These are phyloP conservation scores for Suhomyces yuchorum DNA, from an alignment of 1,139 yeast species.

Conservation along the genomic window DNA sequence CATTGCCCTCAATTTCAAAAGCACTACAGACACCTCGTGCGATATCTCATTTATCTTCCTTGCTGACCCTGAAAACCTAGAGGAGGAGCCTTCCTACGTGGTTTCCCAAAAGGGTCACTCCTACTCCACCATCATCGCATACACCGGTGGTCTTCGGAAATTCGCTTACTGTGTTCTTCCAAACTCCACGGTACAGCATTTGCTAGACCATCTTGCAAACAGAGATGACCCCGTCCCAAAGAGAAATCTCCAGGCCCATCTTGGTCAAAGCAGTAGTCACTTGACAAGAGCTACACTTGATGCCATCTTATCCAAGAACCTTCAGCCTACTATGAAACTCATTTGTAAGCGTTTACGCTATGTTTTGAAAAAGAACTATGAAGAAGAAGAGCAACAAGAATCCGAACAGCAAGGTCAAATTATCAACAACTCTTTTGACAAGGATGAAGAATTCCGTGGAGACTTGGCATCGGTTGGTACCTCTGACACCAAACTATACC, in stretches of 20 bases:
- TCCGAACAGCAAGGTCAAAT: slow-evolving; percentile 9
- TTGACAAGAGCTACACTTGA: slow-evolving; percentile 23
- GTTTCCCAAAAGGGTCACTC: slow-evolving; percentile 30
- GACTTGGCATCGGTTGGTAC: slow-evolving; percentile 3
- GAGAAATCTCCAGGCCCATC: slow-evolving; percentile 12
- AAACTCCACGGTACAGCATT: slow-evolving; percentile 30
- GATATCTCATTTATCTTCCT: slow-evolving; percentile 19
- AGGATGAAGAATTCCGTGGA: slow-evolving; percentile 1
- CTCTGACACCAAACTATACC: slow-evolving; percentile 18
- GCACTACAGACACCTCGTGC: slow-evolving; percentile 5
- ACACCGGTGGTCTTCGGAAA: slow-evolving; percentile 47
- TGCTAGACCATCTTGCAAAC: slow-evolving; percentile 31
- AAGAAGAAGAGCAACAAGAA: slow-evolving; percentile 15
- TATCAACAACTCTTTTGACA: slow-evolving; percentile 10
- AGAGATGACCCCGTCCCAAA: slow-evolving; percentile 19
- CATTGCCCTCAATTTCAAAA: slow-evolving; percentile 35
- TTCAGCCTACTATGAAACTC: slow-evolving; percentile 51
- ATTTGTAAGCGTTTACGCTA: slow-evolving; percentile 54
- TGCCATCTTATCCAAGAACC: slow-evolving; percentile 48
- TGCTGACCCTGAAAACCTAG: slow-evolving; percentile 12
- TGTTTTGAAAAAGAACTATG: slow-evolving; percentile 31
- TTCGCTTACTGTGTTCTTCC: slow-evolving; percentile 44
- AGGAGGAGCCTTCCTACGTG: slow-evolving; percentile 38
- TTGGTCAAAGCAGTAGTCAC: slow-evolving; percentile 25
- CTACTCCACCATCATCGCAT: slow-evolving; percentile 35